Evolutionary conservation across 2,329 filamentous ascomycete genomes (phyloP).

Genomic region (Aureobasidium lini): DNA sequence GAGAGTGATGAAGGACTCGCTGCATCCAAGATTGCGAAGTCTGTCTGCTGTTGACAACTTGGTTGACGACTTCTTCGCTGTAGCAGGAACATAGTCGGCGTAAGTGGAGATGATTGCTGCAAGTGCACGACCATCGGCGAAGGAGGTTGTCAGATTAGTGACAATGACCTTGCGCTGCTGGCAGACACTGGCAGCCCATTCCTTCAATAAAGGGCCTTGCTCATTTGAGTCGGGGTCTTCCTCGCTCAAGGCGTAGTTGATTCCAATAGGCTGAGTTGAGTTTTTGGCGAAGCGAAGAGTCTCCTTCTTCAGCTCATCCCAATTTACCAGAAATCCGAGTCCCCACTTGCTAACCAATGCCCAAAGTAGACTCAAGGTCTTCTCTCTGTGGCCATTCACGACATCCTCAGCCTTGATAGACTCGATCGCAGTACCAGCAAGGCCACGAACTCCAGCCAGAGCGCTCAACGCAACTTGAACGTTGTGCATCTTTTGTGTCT

Average conservation of each 20-base stretch:
- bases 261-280: background rate
- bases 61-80: background rate
- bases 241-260: background rate
- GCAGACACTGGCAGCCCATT: slow-evolving; percentile 56
- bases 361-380: slow-evolving; percentile 55
- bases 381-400: slow-evolving; percentile 58
- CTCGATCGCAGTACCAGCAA: slow-evolving; percentile 35
- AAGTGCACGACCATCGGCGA: slow-evolving; percentile 48
- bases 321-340: slow-evolving; percentile 47
- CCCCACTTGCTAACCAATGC: slow-evolving; percentile 51
- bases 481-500: slow-evolving; percentile 52
- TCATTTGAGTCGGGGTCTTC: slow-evolving; percentile 9
- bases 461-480: slow-evolving; percentile 50
- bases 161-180: slow-evolving; percentile 39
- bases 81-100: slow-evolving; percentile 34
- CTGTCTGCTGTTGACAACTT: slow-evolving; percentile 25
- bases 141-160: slow-evolving; percentile 51
- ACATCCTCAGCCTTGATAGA: slow-evolving; percentile 50
- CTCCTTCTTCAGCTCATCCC: slow-evolving; percentile 47
- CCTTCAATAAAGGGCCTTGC: slow-evolving; percentile 37
- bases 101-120: slow-evolving; percentile 52
- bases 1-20: slow-evolving; percentile 35
- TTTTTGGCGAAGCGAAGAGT: background rate
- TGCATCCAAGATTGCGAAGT: slow-evolving; percentile 33
- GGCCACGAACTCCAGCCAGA: slow-evolving; percentile 30